A percentile compares a stretch with the other conserved stretches of the same genome.
Conservation (phyloP, 2,329 filamentous ascomycete species). For the Stemphylium lycopersici region DNA sequence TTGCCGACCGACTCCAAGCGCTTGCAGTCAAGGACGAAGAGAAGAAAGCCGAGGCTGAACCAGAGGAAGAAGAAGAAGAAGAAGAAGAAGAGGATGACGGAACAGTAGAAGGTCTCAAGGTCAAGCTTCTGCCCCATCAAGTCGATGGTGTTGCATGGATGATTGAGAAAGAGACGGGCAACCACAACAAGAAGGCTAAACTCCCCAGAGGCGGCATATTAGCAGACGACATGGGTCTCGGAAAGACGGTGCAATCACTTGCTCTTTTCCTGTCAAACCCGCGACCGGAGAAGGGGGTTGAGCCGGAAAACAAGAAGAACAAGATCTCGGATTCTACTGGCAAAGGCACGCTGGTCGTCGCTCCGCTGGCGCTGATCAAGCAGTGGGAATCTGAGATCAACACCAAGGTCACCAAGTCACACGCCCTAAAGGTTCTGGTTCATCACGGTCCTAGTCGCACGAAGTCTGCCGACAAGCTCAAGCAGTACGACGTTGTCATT, state of each 20-base stretch:
- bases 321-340: slow-evolving; percentile 72
- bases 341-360: slow-evolving; percentile 87
- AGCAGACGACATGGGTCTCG: slow-evolving; percentile 95
- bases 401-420: slow-evolving; percentile 73
- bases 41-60: slow-evolving; percentile 52
- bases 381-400: slow-evolving; percentile 97
- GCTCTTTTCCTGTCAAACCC: slow-evolving; percentile 84
- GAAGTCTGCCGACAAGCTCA: slow-evolving; percentile 77
- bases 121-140: slow-evolving; percentile 91
- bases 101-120: slow-evolving; percentile 78
- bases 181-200: slow-evolving; percentile 76
- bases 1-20: slow-evolving; percentile 54
- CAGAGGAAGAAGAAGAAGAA: slow-evolving; percentile 53
- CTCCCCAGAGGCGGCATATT: slow-evolving; percentile 92
- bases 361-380: slow-evolving; percentile 89
- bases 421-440: slow-evolving; percentile 79
- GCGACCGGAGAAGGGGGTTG: slow-evolving; percentile 63
- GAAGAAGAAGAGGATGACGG: slow-evolving; percentile 64
- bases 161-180: slow-evolving; percentile 86
- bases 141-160: slow-evolving; percentile 95
- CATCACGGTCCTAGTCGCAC: slow-evolving; percentile 89
- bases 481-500: slow-evolving; percentile 90
- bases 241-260: slow-evolving; percentile 95
- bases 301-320: slow-evolving; percentile 60
- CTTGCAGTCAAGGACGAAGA: slow-evolving; percentile 56